phyloP scores from a whole-genome alignment of 1,139 yeast genomes.

The Pichia sp. region DNA sequence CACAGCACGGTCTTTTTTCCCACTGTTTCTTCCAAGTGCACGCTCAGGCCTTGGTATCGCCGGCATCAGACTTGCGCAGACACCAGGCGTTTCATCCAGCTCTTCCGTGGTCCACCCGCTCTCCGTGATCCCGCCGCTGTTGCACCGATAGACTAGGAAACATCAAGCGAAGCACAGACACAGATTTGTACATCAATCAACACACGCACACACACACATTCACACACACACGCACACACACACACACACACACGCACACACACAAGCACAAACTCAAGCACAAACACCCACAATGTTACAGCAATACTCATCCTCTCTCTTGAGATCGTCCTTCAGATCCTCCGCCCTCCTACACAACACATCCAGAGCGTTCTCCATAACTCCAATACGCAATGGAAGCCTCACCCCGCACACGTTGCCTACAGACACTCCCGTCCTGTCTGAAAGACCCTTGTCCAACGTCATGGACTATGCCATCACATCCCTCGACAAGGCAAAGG shows the following conservation, averaged over 20 bases:
- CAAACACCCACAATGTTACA: constrained; percentile 4
- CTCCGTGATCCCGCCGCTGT: too few relatives aligned
- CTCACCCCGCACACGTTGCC: constrained; percentile 26
- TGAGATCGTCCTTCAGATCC: constrained; percentile 9
- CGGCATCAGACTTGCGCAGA: too few relatives aligned
- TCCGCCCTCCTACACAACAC: constrained; percentile 1
- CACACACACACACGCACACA: not conserved
- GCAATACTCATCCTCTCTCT: constrained; percentile 3
- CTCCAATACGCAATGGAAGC: constrained; percentile 16
- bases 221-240: not conserved
- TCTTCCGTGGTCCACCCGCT: too few relatives aligned
- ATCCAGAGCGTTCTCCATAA: constrained; percentile 17
- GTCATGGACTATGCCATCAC: constrained; percentile 81
- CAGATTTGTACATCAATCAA: not conserved
- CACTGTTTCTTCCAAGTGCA: not conserved
- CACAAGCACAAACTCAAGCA: not conserved
- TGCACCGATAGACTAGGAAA: too few relatives aligned
- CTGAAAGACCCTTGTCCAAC: constrained; percentile 47
- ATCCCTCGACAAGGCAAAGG: constrained; percentile 77
- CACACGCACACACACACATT: not conserved
- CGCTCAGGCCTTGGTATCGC: too few relatives aligned
- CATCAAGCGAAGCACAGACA: too few relatives aligned
- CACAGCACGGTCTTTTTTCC: not conserved
- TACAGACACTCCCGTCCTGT: constrained; percentile 50
- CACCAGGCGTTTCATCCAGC: too few relatives aligned